These are phyloP conservation scores for Camelina hispida DNA, from an alignment of 345 rosid species.

Conservation along the genomic window DNA sequence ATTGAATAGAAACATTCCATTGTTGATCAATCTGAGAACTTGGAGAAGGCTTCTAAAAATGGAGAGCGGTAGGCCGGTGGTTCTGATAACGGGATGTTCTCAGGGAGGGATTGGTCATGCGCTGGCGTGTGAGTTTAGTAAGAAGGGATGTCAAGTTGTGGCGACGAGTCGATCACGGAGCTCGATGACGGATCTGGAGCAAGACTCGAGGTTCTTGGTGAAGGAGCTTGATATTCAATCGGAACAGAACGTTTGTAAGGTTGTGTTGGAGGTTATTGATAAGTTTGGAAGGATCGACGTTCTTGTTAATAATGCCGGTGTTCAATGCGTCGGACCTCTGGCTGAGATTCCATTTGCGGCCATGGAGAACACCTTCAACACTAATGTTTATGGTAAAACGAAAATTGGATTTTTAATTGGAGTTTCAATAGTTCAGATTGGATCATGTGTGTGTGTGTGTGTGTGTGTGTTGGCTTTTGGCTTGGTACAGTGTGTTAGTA, in stretches of 20 bases:
- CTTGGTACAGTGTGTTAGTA: too few relatives aligned
- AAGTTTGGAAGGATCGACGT: conserved; percentile 73
- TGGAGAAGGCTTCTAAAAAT: conserved; percentile 17
- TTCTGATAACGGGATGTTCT: conserved; percentile 78
- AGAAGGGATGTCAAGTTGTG: conserved; percentile 66
- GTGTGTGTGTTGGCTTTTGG: too few relatives aligned
- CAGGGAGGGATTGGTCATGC: conserved; percentile 91
- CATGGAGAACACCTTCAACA: conserved; percentile 61
- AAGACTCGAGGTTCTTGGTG: conserved; percentile 63
- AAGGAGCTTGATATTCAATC: conserved; percentile 80
- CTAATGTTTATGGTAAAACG: conserved; percentile 67
- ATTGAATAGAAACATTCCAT: too few relatives aligned
- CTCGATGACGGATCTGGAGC: conserved; percentile 70
- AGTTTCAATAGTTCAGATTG: too few relatives aligned
- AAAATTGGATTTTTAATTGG: background rate
- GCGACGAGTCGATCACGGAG: conserved; percentile 67
- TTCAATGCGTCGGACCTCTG: conserved; percentile 84
- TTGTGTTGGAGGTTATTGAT: conserved; percentile 56
- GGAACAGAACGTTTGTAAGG: conserved; percentile 58
- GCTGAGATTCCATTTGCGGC: conserved; percentile 75
- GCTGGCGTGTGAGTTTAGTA: conserved; percentile 74
- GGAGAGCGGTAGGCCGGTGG: conserved; percentile 62
- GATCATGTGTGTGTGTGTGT: too few relatives aligned
- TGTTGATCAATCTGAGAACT: too few relatives aligned
- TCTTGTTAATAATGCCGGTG: conserved; percentile 86